Evolutionary conservation across 345 rosid genomes (phyloP).

Genomic region (Excoecaria agallocha): DNA sequence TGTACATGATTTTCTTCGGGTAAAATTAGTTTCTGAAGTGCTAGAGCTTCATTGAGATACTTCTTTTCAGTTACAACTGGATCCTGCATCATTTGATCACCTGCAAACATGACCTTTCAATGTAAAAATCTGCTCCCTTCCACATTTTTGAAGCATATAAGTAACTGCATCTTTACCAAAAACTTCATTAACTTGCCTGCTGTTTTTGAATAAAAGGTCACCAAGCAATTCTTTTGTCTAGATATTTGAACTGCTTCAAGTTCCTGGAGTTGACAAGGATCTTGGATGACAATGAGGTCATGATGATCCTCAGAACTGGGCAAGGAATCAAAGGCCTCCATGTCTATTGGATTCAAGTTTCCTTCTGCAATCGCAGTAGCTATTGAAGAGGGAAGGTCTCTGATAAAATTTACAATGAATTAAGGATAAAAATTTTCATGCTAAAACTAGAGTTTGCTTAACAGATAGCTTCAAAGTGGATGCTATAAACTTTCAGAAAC

Average conservation of each 20-base stretch:
- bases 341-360: constrained; percentile 54
- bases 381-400: constrained; percentile 68
- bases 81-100: constrained; percentile 25
- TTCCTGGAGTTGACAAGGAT: constrained; percentile 27
- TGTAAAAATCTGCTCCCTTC: not conserved
- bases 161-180: not conserved
- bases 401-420: constrained; percentile 29
- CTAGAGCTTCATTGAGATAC: constrained; percentile 42
- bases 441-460: not conserved
- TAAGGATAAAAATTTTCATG: constrained; percentile 13
- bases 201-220: constrained; percentile 29
- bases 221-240: constrained; percentile 27
- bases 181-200: constrained; percentile 26
- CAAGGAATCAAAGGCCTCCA: constrained; percentile 61
- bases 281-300: constrained; percentile 14
- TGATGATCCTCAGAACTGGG: constrained; percentile 24
- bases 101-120: constrained; percentile 16
- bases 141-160: not conserved
- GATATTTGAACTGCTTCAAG: constrained; percentile 20
- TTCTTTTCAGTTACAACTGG: constrained; percentile 32
- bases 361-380: constrained; percentile 80
- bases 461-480: not conserved
- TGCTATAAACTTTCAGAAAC: not conserved
- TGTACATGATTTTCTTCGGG: constrained; percentile 22
- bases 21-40: constrained; percentile 43